Base-by-base conservation (phyloP, 495 filamentous ascomycete species). In the Aspergillus sparsus region DNA sequence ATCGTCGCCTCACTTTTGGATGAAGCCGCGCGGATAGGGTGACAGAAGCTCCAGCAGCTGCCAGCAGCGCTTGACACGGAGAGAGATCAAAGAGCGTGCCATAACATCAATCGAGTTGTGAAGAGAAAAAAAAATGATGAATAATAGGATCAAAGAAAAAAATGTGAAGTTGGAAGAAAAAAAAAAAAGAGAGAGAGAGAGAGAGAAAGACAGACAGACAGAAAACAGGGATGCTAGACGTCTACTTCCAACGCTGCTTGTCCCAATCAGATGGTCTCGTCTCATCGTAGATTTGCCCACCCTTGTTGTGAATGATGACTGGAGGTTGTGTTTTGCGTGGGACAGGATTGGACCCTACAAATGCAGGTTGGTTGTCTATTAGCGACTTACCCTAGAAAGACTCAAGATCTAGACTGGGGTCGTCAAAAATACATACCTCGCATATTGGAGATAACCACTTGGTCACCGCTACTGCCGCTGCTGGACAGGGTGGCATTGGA, bases 191-290 rank as follows among this genome's bases (percentile, higher is more conserved):
- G 2, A 16, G 7, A 11, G 21, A 37, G 33, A 36, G 34, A 54
- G 36, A 21, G 13, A 16, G 49, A n/a, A 16, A 47, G 52, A 41
- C 13, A 37, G 16, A 36, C 15, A 39, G 16, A n/a, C 13, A 2
- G 51, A 33, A n/a, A 41, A 10, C 37, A 41, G 37, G 21, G 21
- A 27, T 27, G 10, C 37, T n/a, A 41, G 13, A 16, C 15, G 51
- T 65, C 64, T 76, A 80, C 66, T 80, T 79, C 77, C 77, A 80
- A 51, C 77, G 77, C 62, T 77, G 76, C 62, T 77, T 78, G 66
- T 80, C 77, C 77, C 76, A 79, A 59, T 76, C 75, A 2, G 76
- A 74, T 11, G 77, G 75, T 62, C 77, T 68, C 15, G 75, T 80
- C 57, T 80, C 76, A 58, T 80, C 77, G 66, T 75, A 80, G 57